Base-by-base conservation (phyloP, 2,329 filamentous ascomycete species). In the Fusarium oxysporum region DNA sequence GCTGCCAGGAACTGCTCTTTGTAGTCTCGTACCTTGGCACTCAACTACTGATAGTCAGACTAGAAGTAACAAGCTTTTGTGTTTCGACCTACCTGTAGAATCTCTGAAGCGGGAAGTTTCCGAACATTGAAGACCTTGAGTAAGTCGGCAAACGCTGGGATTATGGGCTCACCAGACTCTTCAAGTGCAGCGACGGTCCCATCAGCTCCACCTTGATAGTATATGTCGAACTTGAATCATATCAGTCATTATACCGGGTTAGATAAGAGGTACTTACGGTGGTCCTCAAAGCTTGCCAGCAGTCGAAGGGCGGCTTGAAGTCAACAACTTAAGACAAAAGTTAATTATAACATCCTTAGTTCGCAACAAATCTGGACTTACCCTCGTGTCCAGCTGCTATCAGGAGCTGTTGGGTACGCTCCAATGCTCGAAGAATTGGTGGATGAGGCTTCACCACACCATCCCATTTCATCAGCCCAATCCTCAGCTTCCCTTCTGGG, bases 391-490 rank as follows among this genome's bases (percentile, higher is more conserved):
- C 68, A 30, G 59, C 47, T 6, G 41, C 13, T 33, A 55, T 19
- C 8, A 72, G 47, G 0, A 23, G 12, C 7, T 38, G 6, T 11
- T 16, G 56, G 9, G 43, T 68, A 14, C 50, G 40, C 3, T 62
- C 56, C 19, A 72, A 21, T 12, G 35, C 70, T 25, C 68, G 44
- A 19, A 64, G 55, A 7, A 72, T 47, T 5, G 68, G 63, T 2
- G 70, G 64, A 19, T 71, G 70, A 23, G 68, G 68, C 37, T 48
- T 65, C 2, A 72, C 68, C 0, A 60, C 70, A 0, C 64, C 51
- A 30, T 71, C 70, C 55, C 55, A 62, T 6, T 53, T 56, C 64
- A 72, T 48, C 0, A 72, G 6, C 5, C 68, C 70, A 4, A 72
- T 44, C 3, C 33, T 48, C 17, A 72, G 12, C 19, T 71, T 68